These are phyloP conservation scores for Russula vinacea DNA, from an alignment of 768 basidiomycete species.

Conservation along the genomic window DNA sequence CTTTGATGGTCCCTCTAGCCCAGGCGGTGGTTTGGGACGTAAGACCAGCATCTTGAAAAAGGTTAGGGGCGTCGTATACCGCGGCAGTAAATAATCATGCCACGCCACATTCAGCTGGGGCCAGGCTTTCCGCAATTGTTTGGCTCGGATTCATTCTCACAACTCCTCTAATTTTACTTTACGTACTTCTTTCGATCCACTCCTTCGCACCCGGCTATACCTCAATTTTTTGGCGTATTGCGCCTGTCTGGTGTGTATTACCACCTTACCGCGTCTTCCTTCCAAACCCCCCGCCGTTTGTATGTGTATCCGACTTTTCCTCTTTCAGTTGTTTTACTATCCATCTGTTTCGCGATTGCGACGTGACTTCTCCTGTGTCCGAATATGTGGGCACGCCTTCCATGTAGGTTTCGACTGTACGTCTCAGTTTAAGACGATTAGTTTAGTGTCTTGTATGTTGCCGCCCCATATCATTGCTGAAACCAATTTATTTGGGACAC, in stretches of 20 bases:
- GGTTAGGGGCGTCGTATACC: conserved; percentile 27
- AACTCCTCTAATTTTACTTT: conserved; percentile 13
- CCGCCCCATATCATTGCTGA: conserved; percentile 20
- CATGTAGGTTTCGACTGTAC: conserved; percentile 30
- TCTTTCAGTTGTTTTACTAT: conserved; percentile 16
- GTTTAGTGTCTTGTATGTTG: conserved; percentile 23
- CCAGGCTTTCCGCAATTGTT: conserved; percentile 1
- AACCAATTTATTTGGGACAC: conserved; percentile 18
- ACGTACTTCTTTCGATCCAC: background rate
- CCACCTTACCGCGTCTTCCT: background rate
- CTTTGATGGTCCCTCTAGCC: conserved; percentile 10
- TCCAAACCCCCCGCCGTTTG: conserved; percentile 4
- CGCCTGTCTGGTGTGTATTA: conserved; percentile 9
- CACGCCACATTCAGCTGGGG: background rate
- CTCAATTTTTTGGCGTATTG: conserved; percentile 8
- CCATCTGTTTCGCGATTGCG: conserved; percentile 5
- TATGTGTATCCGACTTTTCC: conserved; percentile 22
- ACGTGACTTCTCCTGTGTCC: conserved; percentile 11
- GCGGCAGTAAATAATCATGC: conserved; percentile 24
- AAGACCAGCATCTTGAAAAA: conserved; percentile 29
- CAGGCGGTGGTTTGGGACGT: conserved; percentile 25
- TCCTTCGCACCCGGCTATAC: conserved; percentile 12
- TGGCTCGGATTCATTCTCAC: background rate
- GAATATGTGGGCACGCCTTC: conserved; percentile 13
- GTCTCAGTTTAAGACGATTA: conserved; percentile 17